phyloP scores from a whole-genome alignment of 1,284 basidiomycete species.

The Leccinum brunneo-olivaceum region DNA sequence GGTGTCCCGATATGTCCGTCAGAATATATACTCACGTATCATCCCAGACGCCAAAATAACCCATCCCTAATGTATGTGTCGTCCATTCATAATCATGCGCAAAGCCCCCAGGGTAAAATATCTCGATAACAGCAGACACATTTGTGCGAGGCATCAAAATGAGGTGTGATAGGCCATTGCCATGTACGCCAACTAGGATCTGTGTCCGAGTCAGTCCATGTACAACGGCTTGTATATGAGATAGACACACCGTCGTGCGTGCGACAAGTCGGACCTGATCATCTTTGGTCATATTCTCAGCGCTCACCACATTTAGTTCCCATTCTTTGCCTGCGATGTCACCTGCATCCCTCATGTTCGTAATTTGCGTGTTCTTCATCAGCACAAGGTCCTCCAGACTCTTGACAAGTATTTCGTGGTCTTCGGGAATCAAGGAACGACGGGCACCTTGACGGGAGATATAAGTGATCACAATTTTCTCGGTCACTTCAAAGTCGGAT shows the following conservation, averaged over 20 bases:
- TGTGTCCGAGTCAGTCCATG: constrained; percentile 23
- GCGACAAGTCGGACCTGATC: constrained; percentile 60
- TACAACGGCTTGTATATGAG: not conserved
- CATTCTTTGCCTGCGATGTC: constrained; percentile 34
- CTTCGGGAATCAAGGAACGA: constrained; percentile 51
- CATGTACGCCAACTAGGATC: constrained; percentile 76
- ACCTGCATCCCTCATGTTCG: not conserved
- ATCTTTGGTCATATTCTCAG: constrained; percentile 64
- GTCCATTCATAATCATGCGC: constrained; percentile 80
- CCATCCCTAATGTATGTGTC: constrained; percentile 62
- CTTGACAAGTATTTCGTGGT: constrained; percentile 54
- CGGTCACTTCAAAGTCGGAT: constrained; percentile 25
- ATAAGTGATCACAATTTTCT: constrained; percentile 64
- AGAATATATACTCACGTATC: constrained; percentile 46
- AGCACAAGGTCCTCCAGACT: constrained; percentile 49
- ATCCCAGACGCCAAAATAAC: constrained; percentile 75
- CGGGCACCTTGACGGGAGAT: constrained; percentile 60
- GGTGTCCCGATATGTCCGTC: not conserved
- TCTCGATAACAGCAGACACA: constrained; percentile 69
- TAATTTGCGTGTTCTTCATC: constrained; percentile 33
- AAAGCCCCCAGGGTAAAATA: constrained; percentile 74
- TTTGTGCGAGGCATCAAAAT: constrained; percentile 70
- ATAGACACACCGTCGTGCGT: constrained; percentile 52
- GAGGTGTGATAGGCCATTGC: constrained; percentile 74
- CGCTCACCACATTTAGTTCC: constrained; percentile 60